These are phyloP conservation scores for Celoporthe dispersa DNA, from an alignment of 2,329 filamentous ascomycete species.

Conservation along the genomic window DNA sequence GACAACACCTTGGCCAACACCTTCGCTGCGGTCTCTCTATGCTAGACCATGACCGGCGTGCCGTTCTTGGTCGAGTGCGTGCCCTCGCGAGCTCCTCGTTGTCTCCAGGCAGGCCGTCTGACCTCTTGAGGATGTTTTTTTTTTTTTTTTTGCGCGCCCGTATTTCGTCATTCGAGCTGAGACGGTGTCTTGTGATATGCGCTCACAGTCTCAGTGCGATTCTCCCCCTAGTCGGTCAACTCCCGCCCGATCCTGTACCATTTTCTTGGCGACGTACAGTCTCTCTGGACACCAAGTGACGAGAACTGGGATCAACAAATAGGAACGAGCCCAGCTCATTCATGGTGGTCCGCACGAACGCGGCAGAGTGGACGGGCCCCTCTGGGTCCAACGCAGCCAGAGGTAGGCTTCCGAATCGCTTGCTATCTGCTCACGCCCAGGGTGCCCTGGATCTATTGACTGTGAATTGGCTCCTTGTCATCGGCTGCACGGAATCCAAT, in stretches of 20 bases:
- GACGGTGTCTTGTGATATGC: neutral
- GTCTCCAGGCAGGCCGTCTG: neutral
- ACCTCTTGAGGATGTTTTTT: neutral
- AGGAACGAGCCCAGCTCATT: neutral
- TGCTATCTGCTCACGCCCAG: neutral
- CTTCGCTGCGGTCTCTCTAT: neutral
- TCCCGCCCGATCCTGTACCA: neutral
- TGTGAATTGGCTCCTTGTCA: neutral
- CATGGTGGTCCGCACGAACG: neutral
- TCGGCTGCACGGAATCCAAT: neutral
- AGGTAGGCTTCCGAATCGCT: neutral
- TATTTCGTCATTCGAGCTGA: neutral
- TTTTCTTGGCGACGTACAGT: neutral
- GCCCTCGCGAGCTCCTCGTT: neutral
- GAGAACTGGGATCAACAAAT: neutral
- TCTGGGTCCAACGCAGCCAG: neutral
- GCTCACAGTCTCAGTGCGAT: neutral
- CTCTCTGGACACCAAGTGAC: neutral
- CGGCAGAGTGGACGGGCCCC: neutral
- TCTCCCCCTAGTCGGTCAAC: neutral
- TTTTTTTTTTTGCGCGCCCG: neutral
- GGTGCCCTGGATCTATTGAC: neutral
- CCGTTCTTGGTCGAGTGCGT: neutral
- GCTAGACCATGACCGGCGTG: neutral
- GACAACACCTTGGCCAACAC: neutral